Conservation (phyloP, 176 grass and related monocot species). For the Guadua angustifolia region DNA sequence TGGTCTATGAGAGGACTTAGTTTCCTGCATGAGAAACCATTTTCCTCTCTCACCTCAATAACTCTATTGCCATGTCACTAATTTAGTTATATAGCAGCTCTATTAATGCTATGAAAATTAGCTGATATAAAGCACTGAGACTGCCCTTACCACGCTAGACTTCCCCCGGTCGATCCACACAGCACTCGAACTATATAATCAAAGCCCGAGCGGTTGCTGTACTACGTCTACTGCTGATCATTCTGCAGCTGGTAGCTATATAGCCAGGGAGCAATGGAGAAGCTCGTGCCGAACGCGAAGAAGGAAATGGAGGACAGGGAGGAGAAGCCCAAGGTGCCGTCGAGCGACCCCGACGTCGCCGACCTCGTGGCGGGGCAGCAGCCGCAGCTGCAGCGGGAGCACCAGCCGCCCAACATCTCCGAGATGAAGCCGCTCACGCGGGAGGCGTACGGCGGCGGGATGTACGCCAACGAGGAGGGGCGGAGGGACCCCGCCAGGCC, state of each 20-base stretch:
- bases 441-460: slow-evolving; percentile 82
- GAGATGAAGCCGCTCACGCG: slow-evolving; percentile 76
- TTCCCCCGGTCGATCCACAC: background rate
- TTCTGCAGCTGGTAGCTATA: background rate
- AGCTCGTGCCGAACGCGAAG: slow-evolving; percentile 47
- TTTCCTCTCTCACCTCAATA: too few relatives aligned
- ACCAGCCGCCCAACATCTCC: slow-evolving; percentile 66
- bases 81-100: too few relatives aligned
- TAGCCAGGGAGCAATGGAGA: slow-evolving; percentile 38
- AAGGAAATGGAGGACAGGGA: slow-evolving; percentile 46
- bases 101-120: too few relatives aligned
- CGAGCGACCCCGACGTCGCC: slow-evolving; percentile 37
- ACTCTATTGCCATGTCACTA: too few relatives aligned
- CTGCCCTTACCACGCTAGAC: background rate
- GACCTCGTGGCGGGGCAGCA: slow-evolving; percentile 8
- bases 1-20: too few relatives aligned
- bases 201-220: background rate
- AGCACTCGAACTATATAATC: background rate
- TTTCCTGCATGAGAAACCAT: too few relatives aligned
- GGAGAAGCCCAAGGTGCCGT: slow-evolving; percentile 48
- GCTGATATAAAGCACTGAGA: too few relatives aligned
- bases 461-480: slow-evolving; percentile 69
- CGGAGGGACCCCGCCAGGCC: slow-evolving; percentile 35
- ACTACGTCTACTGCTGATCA: background rate
- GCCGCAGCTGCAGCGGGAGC: slow-evolving; percentile 41